Evolutionary conservation across 108 stramenopile species (phyloP).

Genomic region (Mayamaea pseudoterrestris): DNA sequence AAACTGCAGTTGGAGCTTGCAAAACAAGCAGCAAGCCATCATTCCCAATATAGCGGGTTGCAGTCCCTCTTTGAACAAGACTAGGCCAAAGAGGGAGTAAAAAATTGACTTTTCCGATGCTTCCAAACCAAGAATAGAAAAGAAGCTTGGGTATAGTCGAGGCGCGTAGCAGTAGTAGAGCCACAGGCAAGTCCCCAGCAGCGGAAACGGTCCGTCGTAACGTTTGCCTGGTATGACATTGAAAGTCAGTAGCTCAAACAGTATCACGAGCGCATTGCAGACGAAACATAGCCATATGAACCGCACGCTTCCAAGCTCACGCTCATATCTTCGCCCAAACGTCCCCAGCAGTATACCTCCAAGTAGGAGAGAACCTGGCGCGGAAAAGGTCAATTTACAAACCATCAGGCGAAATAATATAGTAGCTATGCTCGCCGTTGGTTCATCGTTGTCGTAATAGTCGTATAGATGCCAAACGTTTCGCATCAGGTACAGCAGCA

Average conservation of each 20-base stretch:
- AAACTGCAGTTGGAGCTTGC: neutral
- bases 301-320: constrained; percentile 57
- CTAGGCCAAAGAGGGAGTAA: constrained; percentile 12
- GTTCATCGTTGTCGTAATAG: neutral
- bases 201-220: constrained; percentile 33
- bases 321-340: constrained; percentile 44
- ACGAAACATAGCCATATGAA: constrained; percentile 30
- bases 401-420: no score
- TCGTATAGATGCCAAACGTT: neutral
- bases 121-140: constrained; percentile 36
- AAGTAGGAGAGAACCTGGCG: no score
- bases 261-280: constrained; percentile 13
- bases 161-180: constrained; percentile 49
- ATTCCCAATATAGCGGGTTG: constrained; percentile 2
- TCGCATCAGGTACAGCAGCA: neutral
- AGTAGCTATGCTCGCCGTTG: no score
- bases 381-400: no score
- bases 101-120: constrained; percentile 60
- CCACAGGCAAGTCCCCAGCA: constrained; percentile 39
- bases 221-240: constrained; percentile 1
- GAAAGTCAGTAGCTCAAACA: constrained; percentile 18
- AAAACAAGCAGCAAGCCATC: neutral
- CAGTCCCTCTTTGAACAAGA: neutral
- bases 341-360: constrained; percentile 33
- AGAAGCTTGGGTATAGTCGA: constrained; percentile 57